Base-by-base conservation (phyloP, 768 basidiomycete genomes). In the Wakefieldia striispora region DNA sequence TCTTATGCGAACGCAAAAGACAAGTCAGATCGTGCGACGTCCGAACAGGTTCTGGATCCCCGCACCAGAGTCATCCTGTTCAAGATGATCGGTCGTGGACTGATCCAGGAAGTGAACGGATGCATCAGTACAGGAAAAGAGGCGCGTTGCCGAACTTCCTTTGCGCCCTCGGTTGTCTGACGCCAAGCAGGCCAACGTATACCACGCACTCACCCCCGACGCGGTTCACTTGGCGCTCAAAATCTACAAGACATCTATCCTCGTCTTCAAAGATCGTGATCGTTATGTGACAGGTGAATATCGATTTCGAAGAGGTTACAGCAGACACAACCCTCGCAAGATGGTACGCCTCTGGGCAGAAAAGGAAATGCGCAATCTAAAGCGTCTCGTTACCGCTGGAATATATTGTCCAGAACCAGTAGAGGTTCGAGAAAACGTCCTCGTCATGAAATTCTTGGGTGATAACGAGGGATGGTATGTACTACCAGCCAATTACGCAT, bases 331-430 rank as follows among this genome's bases (percentile, higher is more conserved):
- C 64, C 95, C 97, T 14, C 82, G 97, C 23, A 99, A 99, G 72
- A 98, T 99, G 95, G 95, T 99, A 17, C 80, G 93, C 14, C 70
- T 98, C 3, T 99, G 97, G 97, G 97, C 97, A 2, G 97, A 99
- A 70, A 99, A 99, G 72, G 97, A 99, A 69, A 88, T 97, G 87
- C 83, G 97, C 20, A 99, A 99, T 65, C 72, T 99, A 53, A 86
- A 88, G 64, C 80, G 97, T 27, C 71, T 99, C 40, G 76, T 80
- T 9, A 71, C 83, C n/a, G 91, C 91, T 17, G 94, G 90, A 0
- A 81, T 99, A 43, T 77, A 78, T 40, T 91, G 89, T 53, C 97
- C 97, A 1, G 87, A 90, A 40, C 91, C 94, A 2, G 59, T 95
- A 16, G 97, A 98, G 65, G 93, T 97, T 9, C 80, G 94, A 49